Conservation (phyloP, 2,329 filamentous ascomycete genomes). For the Proliferodiscus dingleyae region DNA sequence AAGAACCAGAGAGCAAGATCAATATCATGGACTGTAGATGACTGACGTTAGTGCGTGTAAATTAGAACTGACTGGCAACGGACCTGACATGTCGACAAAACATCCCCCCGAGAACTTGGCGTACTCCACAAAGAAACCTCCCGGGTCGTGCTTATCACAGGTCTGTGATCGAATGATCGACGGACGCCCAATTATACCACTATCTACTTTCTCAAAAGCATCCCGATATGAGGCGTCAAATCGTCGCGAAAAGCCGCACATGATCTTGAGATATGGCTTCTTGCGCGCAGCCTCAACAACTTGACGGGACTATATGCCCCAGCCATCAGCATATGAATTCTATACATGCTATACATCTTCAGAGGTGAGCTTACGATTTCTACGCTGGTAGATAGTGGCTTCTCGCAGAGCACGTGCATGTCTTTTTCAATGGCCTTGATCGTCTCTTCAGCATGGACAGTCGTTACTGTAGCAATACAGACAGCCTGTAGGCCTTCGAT, state of each 20-base stretch:
- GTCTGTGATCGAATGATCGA: constrained; percentile 61
- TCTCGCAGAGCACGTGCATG: constrained; percentile 55
- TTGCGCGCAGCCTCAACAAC: constrained; percentile 53
- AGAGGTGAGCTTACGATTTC: constrained; percentile 45
- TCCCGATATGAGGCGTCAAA: constrained; percentile 64
- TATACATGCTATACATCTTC: not conserved
- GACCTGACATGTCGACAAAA: constrained; percentile 69
- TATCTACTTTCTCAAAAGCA: constrained; percentile 47
- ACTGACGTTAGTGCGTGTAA: too few species aligned
- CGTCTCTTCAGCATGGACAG: constrained; percentile 52
- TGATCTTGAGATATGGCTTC: constrained; percentile 57
- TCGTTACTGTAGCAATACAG: constrained; percentile 39
- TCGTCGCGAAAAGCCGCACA: constrained; percentile 61
- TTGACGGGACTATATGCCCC: constrained; percentile 53
- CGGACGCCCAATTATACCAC: constrained; percentile 54
- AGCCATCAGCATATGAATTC: too few species aligned
- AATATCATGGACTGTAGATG: constrained; percentile 67
- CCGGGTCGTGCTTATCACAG: constrained; percentile 60
- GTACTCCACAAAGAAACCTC: constrained; percentile 64
- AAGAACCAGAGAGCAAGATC: constrained; percentile 62
- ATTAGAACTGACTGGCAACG: too few species aligned
- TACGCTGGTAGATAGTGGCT: constrained; percentile 53
- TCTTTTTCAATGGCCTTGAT: constrained; percentile 50
- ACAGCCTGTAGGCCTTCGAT: constrained; percentile 39
- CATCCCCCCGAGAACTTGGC: constrained; percentile 62